Percentiles rank a stretch among this genome's conserved stretches.
These are phyloP conservation scores for Dactylonectria estremocensis DNA, from an alignment of 2,329 filamentous ascomycete species.

Conservation along the genomic window DNA sequence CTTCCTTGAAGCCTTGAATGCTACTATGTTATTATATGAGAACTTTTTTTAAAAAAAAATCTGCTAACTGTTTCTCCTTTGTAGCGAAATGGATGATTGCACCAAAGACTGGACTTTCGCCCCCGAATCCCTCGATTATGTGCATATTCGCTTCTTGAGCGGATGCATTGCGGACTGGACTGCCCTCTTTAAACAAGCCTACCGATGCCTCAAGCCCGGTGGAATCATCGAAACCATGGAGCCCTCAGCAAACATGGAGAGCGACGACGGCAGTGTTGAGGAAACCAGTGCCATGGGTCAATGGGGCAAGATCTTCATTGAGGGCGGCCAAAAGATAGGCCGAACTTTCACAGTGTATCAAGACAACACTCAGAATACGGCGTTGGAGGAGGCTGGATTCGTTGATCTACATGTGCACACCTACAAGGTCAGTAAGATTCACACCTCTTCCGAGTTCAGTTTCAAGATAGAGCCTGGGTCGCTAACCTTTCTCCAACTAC, in stretches of 20 bases:
- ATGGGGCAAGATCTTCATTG: constrained; percentile 21
- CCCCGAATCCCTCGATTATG: constrained; percentile 15
- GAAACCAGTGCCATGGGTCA: constrained; percentile 12
- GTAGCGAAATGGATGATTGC: constrained; percentile 27
- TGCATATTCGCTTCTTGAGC: constrained; percentile 24
- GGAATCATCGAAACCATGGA: constrained; percentile 24
- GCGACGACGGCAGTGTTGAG: constrained; percentile 19
- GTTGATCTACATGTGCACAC: constrained; percentile 20
- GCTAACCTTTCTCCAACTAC: neutral
- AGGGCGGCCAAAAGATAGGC: constrained; percentile 24
- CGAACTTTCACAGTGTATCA: constrained; percentile 21
- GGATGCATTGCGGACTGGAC: constrained; percentile 24
- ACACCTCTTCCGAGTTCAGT: neutral
- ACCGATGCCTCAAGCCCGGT: constrained; percentile 17
- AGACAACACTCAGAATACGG: constrained; percentile 20
- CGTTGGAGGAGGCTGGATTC: constrained; percentile 25
- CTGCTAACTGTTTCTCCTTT: neutral
- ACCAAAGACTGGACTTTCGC: constrained; percentile 22
- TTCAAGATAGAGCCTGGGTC: neutral
- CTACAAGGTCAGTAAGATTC: constrained; percentile 6
- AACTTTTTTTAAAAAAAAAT: neutral
- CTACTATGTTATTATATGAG: neutral
- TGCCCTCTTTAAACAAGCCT: constrained; percentile 18
- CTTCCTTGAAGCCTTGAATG: neutral
- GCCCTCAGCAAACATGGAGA: constrained; percentile 20